These are phyloP conservation scores for Trichopus zeylanicus DNA, from an alignment of 116 monocot species.

Conservation along the genomic window DNA sequence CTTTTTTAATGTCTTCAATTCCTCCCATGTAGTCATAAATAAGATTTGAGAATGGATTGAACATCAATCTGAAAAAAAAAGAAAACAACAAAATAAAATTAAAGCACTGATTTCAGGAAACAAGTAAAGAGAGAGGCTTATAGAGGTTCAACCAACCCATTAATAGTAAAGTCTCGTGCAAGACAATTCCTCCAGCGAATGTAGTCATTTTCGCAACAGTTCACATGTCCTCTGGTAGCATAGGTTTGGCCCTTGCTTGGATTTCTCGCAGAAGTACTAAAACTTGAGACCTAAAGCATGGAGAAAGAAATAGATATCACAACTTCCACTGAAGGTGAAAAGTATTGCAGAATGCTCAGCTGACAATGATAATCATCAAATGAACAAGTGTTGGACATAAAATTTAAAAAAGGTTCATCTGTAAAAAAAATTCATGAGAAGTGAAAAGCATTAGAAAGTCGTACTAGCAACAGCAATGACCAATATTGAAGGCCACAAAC, in stretches of 20 bases:
- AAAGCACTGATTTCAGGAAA: neutral
- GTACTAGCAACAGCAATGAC: no score
- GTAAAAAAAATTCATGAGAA: no score
- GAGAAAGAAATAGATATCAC: neutral
- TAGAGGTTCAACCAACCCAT: conserved; percentile 40
- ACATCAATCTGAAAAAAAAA: conserved; percentile 69
- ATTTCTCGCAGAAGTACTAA: conserved; percentile 54
- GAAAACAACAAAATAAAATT: neutral
- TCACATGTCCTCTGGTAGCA: conserved; percentile 22
- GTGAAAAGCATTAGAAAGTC: no score
- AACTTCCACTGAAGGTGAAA: neutral
- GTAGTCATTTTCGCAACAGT: conserved; percentile 60
- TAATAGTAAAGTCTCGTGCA: conserved; percentile 81
- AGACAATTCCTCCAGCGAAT: conserved; percentile 88
- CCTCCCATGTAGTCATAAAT: conserved; percentile 94
- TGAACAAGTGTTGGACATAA: no score
- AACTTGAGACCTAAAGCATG: conserved; percentile 79
- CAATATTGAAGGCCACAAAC: no score
- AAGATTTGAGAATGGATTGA: conserved; percentile 65
- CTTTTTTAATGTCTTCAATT: conserved; percentile 85
- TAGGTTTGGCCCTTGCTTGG: conserved; percentile 22
- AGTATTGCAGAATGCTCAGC: no score
- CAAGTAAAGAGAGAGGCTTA: neutral
- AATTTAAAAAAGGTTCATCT: no score
- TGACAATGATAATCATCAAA: no score